Conservation (phyloP, 2,329 filamentous ascomycete species). For the Penicillium sp. region DNA sequence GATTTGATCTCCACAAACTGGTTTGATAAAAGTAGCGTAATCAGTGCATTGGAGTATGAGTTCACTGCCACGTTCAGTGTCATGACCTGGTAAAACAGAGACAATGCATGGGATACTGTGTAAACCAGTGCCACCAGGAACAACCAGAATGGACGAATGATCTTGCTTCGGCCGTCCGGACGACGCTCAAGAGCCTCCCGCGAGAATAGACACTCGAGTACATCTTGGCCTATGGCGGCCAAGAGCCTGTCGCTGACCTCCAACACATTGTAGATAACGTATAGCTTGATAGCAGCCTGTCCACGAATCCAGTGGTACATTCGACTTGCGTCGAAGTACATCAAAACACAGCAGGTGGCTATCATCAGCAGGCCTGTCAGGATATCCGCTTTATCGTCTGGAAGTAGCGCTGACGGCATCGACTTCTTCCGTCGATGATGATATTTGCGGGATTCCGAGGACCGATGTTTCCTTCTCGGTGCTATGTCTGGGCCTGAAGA, state of each 20-base stretch:
- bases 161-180: conserved; percentile 82
- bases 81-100: conserved; percentile 95
- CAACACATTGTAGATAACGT: conserved; percentile 97
- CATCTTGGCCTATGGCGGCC: conserved; percentile 89
- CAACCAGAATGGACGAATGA: conserved; percentile 84
- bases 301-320: conserved; percentile 98
- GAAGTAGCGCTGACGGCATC: conserved; percentile 76
- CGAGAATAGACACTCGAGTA: conserved; percentile 93
- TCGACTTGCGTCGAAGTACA: conserved; percentile 88
- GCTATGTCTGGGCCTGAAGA: conserved; percentile 16
- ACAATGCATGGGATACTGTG: conserved; percentile 81
- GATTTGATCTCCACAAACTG: conserved; percentile 99
- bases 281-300: conserved; percentile 95
- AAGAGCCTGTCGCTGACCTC: conserved; percentile 86
- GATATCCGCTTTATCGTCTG: conserved; percentile 92
- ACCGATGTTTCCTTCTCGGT: conserved; percentile 28
- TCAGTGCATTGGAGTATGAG: conserved; percentile 91
- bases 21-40: conserved; percentile 90
- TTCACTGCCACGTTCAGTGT: conserved; percentile 98
- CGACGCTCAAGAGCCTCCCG: conserved; percentile 87
- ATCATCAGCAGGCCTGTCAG: conserved; percentile 87
- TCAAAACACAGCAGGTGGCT: conserved; percentile 77
- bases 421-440: conserved; percentile 72
- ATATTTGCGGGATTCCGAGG: conserved; percentile 43
- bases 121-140: conserved; percentile 84